Base-by-base conservation (phyloP, 2,329 filamentous ascomycete species). In the Ophiostoma pallidulum region DNA sequence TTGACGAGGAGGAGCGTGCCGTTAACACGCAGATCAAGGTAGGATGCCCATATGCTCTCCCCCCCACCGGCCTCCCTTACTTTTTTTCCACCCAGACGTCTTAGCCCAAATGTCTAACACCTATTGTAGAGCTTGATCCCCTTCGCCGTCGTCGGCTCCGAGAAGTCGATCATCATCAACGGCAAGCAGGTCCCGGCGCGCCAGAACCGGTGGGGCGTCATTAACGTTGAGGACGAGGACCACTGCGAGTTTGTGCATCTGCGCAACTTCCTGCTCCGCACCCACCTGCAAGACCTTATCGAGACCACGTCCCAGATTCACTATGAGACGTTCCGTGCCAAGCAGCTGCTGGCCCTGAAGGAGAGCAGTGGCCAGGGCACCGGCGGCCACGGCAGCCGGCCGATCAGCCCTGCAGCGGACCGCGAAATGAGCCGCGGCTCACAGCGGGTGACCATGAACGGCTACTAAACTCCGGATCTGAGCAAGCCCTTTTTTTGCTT, bases 221-320 rank as follows among this genome's bases (percentile, higher is more conserved):
- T 98, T 76, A 98, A 98, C 64, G 91, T 98, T 60, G 92, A 98
- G 73, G 91, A 98, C 60, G 92, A 98, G 77, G 94, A 84, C 71
- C 92, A 98, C 77, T 98, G 92, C 80, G 92, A 98, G 79, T 98
- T 98, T 63, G 84, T 97, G 64, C 96, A 95, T 69, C 81, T 98
- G 54, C 84, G 92, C 66, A 91, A 98, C 77, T 98, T 98, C 80
- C 80, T 98, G 56, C 94, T 94, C 60, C 88, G 92, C 64, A 97
- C 92, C 55, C 92, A 98, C 69, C 80, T 98, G 49, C 92, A 98
- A 76, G 92, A 98, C 63, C 80, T 98, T 58, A 96, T 98, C 68
- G 92, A 98, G 74, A 98, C 92, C 28, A 98, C 92, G 41, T 96
- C 90, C 59, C 92, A 98, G 75, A 98, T 96, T 70, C 92, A 98